Base-by-base conservation (phyloP, 1,139 yeast genomes). In the Candida mesenterica region DNA sequence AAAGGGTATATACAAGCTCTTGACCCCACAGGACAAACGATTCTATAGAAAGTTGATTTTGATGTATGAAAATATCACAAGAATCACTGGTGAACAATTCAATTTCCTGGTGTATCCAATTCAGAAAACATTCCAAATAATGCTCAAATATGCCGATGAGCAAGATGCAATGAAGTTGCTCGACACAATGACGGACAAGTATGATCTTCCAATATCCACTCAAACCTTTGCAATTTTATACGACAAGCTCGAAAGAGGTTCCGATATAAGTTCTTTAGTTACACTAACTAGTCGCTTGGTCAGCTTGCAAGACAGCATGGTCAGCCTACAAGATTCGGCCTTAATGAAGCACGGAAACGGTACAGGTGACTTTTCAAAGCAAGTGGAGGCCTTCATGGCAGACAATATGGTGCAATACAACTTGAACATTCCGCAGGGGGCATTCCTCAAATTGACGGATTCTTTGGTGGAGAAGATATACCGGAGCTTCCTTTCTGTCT, bases 131-230 rank as follows among this genome's bases (percentile, higher is more conserved):
- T 63, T 62, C 28, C n/a, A 28, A 20, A 36, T 26, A 3, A 36
- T 39, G 28, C 5, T 36, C 4, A 22, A 22, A 14, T 7, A 15
- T 8, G 15, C 23, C 12, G 31, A 24, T 3, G 30, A 32, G 5
- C 4, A 36, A 2, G 43, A 46, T n/a, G 45, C 56, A 10, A 31
- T 43, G 12, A 33, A 42, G 15, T 35, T 55, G 17, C 32, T 55
- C 8, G 33, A 40, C 5, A 39, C 49, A 8, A 50, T 58, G 55
- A 54, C 49, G 18, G 33, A 38, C 3, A 31, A 39, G 8, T 49
- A 43, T 19, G 44, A 45, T 2, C 34, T 62, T 5, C 66, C 66
- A 1, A 38, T 57, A n/a, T 53, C 65, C 4, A 60, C 66, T 3
- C 46, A 57, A 28, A 45, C 52, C 9, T 62, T 55, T 32, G 40